Percentiles rank a stretch among this genome's conserved stretches.
phyloP scores from a whole-genome alignment of 2,329 filamentous ascomycete species.

The Pleurostoma richardsiae region DNA sequence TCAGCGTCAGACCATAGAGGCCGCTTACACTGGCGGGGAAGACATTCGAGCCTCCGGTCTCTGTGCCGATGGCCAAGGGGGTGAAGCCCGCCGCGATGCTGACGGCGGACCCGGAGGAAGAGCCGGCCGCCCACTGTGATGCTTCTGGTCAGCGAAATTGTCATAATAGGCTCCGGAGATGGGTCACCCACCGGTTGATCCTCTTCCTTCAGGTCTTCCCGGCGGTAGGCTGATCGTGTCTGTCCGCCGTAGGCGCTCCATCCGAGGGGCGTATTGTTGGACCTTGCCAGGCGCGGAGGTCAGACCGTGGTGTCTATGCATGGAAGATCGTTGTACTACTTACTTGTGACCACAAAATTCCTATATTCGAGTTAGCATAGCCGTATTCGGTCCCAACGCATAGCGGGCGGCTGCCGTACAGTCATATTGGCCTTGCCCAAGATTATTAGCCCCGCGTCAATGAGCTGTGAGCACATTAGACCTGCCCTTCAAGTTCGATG shows the following conservation, averaged over 20 bases:
- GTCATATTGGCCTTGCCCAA: conserved; percentile 35
- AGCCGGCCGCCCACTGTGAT: conserved; percentile 16
- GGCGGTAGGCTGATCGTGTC: conserved; percentile 12
- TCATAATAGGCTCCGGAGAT: background rate
- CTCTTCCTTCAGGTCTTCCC: conserved; percentile 2
- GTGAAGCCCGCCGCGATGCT: conserved; percentile 31
- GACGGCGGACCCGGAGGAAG: conserved; percentile 26
- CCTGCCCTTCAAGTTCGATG: background rate
- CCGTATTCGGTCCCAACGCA: no score
- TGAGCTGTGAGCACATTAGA: conserved; percentile 13
- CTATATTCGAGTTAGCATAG: background rate
- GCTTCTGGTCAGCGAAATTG: background rate
- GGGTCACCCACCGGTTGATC: conserved; percentile 17
- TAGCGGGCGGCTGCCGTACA: conserved; percentile 2
- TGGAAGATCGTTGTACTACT: conserved; percentile 1
- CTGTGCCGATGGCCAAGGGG: conserved; percentile 28
- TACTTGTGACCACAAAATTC: conserved; percentile 17
- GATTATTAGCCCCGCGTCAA: conserved; percentile 31
- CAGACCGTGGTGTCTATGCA: no score
- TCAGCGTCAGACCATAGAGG: conserved; percentile 28
- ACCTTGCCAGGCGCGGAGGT: conserved; percentile 14
- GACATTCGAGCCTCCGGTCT: conserved; percentile 30
- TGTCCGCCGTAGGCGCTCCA: conserved; percentile 28
- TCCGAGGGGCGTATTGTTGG: conserved; percentile 25
- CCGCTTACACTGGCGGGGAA: conserved; percentile 29